Percentiles rank a stretch among this genome's conserved stretches.
Evolutionary conservation across 169 alveolate species (phyloP).

Genomic region (Blepharisma undulans): DNA sequence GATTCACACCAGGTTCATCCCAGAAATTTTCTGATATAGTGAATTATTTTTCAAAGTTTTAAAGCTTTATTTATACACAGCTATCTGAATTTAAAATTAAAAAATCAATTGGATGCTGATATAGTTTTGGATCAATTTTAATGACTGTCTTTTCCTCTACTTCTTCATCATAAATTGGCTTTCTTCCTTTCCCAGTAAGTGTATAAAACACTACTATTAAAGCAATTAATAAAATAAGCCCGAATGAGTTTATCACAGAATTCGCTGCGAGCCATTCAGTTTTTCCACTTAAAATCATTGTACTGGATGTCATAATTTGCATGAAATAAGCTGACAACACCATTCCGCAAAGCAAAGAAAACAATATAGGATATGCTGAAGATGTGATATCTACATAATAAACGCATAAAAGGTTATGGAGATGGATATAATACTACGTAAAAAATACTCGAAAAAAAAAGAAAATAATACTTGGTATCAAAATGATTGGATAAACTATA

Average conservation of each 20-base stretch:
- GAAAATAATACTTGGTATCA: neutral
- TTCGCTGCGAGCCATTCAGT: neutral
- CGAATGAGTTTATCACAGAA: neutral
- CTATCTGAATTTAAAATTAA: too few relatives aligned
- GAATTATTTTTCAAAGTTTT: too few relatives aligned
- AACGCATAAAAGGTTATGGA: slow-evolving; percentile 2
- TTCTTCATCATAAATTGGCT: neutral
- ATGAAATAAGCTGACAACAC: neutral
- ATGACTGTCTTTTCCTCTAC: neutral
- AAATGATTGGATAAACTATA: slow-evolving; percentile 9
- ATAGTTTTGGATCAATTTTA: neutral
- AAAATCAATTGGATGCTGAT: neutral
- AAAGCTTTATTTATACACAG: too few relatives aligned
- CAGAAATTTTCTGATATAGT: too few relatives aligned
- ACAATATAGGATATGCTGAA: neutral
- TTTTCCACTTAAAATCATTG: neutral
- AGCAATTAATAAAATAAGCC: neutral
- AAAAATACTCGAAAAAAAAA: neutral
- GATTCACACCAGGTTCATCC: too few relatives aligned
- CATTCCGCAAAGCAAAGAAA: neutral
- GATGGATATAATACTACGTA: slow-evolving; percentile 9
- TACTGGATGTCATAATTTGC: slow-evolving; percentile 7
- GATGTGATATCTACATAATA: neutral
- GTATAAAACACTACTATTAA: neutral
- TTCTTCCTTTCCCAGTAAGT: neutral